Conservation (phyloP, 1,284 basidiomycete species). For the Agaricales sp. region DNA sequence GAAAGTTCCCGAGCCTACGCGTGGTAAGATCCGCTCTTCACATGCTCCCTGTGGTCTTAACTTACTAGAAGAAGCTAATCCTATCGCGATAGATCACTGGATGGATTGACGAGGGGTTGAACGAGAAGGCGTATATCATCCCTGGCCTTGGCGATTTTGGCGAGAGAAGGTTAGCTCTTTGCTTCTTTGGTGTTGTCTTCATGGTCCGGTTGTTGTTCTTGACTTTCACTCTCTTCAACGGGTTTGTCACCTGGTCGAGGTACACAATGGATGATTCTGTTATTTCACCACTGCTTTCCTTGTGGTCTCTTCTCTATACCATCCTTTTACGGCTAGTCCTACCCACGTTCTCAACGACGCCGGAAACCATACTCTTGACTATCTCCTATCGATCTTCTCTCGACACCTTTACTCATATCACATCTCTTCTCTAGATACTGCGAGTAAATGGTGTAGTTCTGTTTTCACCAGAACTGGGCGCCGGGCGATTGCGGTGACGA, state of each 20-base stretch:
- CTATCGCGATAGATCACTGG: constrained; percentile 63
- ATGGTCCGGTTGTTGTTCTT: not conserved
- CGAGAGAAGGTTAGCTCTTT: constrained; percentile 55
- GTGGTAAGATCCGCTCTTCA: constrained; percentile 46
- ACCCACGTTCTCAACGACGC: too few species aligned
- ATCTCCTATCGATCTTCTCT: too few species aligned
- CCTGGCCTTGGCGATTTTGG: constrained; percentile 91
- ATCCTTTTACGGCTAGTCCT: too few species aligned
- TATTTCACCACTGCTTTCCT: too few species aligned
- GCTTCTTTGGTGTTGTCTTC: not conserved
- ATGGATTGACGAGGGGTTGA: constrained; percentile 94
- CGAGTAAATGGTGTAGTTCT: not conserved
- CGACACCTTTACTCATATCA: not conserved
- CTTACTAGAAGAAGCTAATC: too few species aligned
- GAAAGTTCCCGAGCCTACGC: constrained; percentile 71
- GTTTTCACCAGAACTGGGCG: too few species aligned
- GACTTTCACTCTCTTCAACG: not conserved
- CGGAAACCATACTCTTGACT: too few species aligned
- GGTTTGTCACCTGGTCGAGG: too few species aligned
- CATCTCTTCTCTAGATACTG: not conserved
- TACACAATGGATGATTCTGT: too few species aligned
- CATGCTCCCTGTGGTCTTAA: too few species aligned
- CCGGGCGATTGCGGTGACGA: too few species aligned
- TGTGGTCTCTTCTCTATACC: too few species aligned
- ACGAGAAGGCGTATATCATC: constrained; percentile 84